phyloP scores from a whole-genome alignment of 2,329 filamentous ascomycete species.

The Aspergillus fischeri region DNA sequence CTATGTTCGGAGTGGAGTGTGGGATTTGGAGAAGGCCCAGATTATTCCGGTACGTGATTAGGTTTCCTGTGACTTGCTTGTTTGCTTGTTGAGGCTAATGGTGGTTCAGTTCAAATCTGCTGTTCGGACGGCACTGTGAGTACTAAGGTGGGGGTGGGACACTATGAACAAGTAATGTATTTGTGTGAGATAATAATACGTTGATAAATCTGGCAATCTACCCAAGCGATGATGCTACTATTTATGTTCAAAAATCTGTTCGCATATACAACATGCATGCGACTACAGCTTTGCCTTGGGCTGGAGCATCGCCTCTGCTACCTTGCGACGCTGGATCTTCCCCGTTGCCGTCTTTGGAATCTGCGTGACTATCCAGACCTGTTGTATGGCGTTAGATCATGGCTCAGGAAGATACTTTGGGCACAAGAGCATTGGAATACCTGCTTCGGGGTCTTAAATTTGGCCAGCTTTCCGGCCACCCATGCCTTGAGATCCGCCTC shows the following conservation, averaged over 20 bases:
- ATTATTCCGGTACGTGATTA: slow-evolving; percentile 35
- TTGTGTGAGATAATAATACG: background rate
- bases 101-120: background rate
- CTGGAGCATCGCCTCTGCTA: slow-evolving; percentile 74
- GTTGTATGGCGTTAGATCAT: slow-evolving; percentile 1
- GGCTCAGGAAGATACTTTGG: slow-evolving; percentile 5
- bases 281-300: slow-evolving; percentile 51
- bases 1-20: slow-evolving; percentile 68
- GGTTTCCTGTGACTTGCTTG: background rate
- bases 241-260: background rate
- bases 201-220: background rate
- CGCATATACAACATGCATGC: background rate
- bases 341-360: slow-evolving; percentile 94
- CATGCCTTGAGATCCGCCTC: slow-evolving; percentile 63
- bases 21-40: slow-evolving; percentile 67
- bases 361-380: slow-evolving; percentile 75
- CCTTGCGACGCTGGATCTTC: slow-evolving; percentile 80
- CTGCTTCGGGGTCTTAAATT: slow-evolving; percentile 83
- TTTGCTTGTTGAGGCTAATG: background rate
- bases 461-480: slow-evolving; percentile 66
- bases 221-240: background rate
- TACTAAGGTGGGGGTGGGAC: background rate
- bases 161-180: background rate
- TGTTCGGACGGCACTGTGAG: background rate
- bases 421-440: slow-evolving; percentile 37